Evolutionary conservation across 2,329 filamentous ascomycete genomes (phyloP).

Genomic region (Trichophyton mentagrophytes): DNA sequence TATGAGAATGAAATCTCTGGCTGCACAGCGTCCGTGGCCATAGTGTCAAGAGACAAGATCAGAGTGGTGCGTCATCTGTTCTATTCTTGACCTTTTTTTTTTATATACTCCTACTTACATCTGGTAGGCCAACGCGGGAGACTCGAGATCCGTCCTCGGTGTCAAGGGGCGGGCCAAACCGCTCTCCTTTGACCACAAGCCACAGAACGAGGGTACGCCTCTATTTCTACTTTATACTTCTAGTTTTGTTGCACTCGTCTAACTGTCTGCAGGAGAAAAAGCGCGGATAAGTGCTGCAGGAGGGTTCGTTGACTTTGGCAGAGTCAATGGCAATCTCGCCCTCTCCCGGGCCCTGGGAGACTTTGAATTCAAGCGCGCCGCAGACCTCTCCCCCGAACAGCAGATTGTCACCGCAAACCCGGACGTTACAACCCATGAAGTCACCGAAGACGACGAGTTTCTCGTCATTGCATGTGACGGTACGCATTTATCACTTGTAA

Average conservation of each 20-base stretch:
- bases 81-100: constrained; percentile 9
- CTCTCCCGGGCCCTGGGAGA: constrained; percentile 95
- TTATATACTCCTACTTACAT: constrained; percentile 8
- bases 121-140: constrained; percentile 91
- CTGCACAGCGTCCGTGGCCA: constrained; percentile 83
- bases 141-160: constrained; percentile 86
- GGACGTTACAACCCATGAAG: constrained; percentile 81
- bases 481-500: constrained; percentile 35
- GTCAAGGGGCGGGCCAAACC: constrained; percentile 97
- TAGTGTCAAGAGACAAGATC: constrained; percentile 84
- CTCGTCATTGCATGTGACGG: constrained; percentile 85
- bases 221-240: background rate
- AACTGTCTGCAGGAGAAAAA: constrained; percentile 59
- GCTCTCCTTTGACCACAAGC: constrained; percentile 98
- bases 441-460: constrained; percentile 91
- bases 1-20: constrained; percentile 98
- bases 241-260: constrained; percentile 9
- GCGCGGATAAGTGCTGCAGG: constrained; percentile 89
- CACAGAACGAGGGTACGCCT: constrained; percentile 79
- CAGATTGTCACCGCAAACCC: constrained; percentile 97
- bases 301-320: constrained; percentile 95
- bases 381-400: constrained; percentile 90
- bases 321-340: constrained; percentile 95
- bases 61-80: constrained; percentile 61
- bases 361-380: constrained; percentile 99